phyloP scores from a whole-genome alignment of 2,329 filamentous ascomycete genomes.

The Botrytis paeoniae region DNA sequence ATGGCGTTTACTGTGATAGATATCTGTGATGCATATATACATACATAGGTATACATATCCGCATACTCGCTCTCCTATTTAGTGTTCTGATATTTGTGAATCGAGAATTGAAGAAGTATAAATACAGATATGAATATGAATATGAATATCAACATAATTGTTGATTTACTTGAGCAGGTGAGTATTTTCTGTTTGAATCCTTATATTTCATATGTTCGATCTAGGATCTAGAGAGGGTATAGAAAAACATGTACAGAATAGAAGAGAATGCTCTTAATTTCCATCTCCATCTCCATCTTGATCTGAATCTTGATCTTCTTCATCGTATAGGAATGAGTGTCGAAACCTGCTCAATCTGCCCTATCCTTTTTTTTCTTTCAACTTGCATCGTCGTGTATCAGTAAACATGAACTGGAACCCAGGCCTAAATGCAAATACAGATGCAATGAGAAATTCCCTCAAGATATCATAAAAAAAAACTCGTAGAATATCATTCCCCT shows the following conservation, averaged over 20 bases:
- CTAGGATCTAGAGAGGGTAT: background rate
- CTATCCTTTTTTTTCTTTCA: background rate
- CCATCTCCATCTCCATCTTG: too few relatives aligned
- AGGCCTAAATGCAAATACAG: background rate
- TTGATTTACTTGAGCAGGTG: too few relatives aligned
- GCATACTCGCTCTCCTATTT: background rate
- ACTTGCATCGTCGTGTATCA: background rate
- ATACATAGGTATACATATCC: too few relatives aligned
- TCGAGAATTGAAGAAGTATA: too few relatives aligned
- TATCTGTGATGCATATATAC: too few relatives aligned
- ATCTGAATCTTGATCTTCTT: background rate
- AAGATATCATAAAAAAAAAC: background rate
- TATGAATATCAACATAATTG: too few relatives aligned
- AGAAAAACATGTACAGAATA: background rate
- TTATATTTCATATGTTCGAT: background rate
- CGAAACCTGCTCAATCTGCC: background rate
- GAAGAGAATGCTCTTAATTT: too few relatives aligned
- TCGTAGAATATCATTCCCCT: background rate
- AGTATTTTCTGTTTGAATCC: too few relatives aligned
- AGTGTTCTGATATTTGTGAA: background rate
- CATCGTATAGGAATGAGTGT: background rate
- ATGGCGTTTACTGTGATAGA: accelerated
- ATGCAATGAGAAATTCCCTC: background rate
- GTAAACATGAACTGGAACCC: background rate
- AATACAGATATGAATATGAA: too few relatives aligned